Conservation (phyloP, 169 alveolate species). For the Theileria sp. region DNA sequence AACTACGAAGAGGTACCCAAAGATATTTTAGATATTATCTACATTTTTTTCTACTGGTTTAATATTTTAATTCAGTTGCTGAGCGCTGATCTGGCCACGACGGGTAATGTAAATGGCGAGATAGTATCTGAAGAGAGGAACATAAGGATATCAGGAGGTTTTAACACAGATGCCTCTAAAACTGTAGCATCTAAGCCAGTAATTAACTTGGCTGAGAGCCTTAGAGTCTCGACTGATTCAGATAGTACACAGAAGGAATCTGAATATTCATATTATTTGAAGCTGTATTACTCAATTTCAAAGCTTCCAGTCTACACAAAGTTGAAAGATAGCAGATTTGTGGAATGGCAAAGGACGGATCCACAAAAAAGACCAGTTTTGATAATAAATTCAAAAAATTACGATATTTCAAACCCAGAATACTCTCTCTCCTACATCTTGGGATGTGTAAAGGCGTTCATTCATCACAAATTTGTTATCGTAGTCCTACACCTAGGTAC, state of each 20-base stretch:
- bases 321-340: slow-evolving; percentile 47
- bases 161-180: neutral
- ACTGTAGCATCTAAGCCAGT: slow-evolving; percentile 14
- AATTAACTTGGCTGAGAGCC: slow-evolving; percentile 40
- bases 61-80: slow-evolving; percentile 3
- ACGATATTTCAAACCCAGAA: slow-evolving; percentile 7
- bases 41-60: neutral
- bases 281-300: slow-evolving; percentile 51
- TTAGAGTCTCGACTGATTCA: slow-evolving; percentile 44
- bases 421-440: slow-evolving; percentile 43
- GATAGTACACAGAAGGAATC: slow-evolving; percentile 42
- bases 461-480: slow-evolving; percentile 35
- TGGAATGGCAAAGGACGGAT: slow-evolving; percentile 25
- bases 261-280: slow-evolving; percentile 40
- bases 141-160: slow-evolving; percentile 60
- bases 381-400: slow-evolving; percentile 39
- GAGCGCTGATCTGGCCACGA: slow-evolving; percentile 51
- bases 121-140: slow-evolving; percentile 48
- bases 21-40: neutral
- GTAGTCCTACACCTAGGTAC: slow-evolving; percentile 56
- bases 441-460: slow-evolving; percentile 46
- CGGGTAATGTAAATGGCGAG: slow-evolving; percentile 63
- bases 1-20: slow-evolving; percentile 35
- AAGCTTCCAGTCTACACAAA: slow-evolving; percentile 40
- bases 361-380: slow-evolving; percentile 49